These are phyloP conservation scores for Moricandia moricandioides DNA, from an alignment of 345 rosid genomes.

Conservation along the genomic window DNA sequence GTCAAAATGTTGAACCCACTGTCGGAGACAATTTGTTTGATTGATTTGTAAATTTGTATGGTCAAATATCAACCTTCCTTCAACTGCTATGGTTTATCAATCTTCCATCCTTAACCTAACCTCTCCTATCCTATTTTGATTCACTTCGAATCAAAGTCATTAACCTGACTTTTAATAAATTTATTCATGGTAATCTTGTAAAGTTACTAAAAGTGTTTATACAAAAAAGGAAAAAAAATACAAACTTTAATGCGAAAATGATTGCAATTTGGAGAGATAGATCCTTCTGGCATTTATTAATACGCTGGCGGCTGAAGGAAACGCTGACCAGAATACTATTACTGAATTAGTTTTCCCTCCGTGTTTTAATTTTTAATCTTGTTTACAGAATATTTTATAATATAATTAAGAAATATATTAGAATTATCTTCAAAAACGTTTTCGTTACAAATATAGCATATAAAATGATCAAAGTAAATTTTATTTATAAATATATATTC, in stretches of 20 bases:
- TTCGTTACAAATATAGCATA: too few relatives aligned
- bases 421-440: too few relatives aligned
- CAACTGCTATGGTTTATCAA: slow-evolving; percentile 22
- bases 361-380: too few relatives aligned
- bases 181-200: neutral
- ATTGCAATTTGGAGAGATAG: slow-evolving; percentile 12
- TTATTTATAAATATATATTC: too few relatives aligned
- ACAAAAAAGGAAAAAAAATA: neutral
- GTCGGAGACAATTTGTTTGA: neutral
- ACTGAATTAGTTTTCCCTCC: neutral
- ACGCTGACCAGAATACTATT: neutral
- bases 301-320: slow-evolving; percentile 7
- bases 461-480: too few relatives aligned
- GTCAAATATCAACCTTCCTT: slow-evolving; percentile 13
- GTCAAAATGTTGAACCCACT: neutral
- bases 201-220: neutral
- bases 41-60: neutral
- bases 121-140: slow-evolving; percentile 31
- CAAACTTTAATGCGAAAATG: slow-evolving; percentile 1
- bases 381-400: too few relatives aligned
- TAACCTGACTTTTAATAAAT: neutral
- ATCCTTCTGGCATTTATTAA: slow-evolving; percentile 11
- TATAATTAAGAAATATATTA: too few relatives aligned
- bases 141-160: slow-evolving; percentile 29
- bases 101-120: slow-evolving; percentile 6